Base-by-base conservation (phyloP, 2,329 filamentous ascomycete species). In the Aspergillus luchuensis region DNA sequence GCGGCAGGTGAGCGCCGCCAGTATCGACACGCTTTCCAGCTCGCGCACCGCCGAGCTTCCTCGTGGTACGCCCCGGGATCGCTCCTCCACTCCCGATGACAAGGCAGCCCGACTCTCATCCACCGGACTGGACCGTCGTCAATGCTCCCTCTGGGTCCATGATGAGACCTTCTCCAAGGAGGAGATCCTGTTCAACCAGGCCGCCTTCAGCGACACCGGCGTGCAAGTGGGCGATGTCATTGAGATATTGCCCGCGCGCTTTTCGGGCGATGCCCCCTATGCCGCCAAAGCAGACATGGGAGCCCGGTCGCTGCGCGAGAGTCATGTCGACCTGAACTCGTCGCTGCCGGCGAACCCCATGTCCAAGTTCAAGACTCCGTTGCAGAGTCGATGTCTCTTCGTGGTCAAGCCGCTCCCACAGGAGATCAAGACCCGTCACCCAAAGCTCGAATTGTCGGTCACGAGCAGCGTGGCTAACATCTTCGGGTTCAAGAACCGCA, bases 401-500 rank as follows among this genome's bases (percentile, higher is more conserved):
- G 81, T 90, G 53, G 89, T 86, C 61, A 90, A 89, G 75, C 88
- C 89, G 57, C 86, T 91, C 78, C 79, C 87, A 7, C 86, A 84
- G 67, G 89, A 92, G 60, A 80, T 89, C 70, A 90, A 87, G 74
- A 72, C 79, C 13, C 84, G 87, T 23, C 83, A 89, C 63, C 84
- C 87, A 4, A 84, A 81, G 74, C 65, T 91, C 59, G 88, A 93
- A 70, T 81, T 93, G 3, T 91, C 90, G 33, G 85, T 96, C 60
- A 86, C 89, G 8, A 91, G 88, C 69, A 87, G 88, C 62, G 88
- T 96, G 56, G 91, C 91, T 19, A 89, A 90, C 72, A 87, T 87
- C 1, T 96, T 96, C 76, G 89, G 89, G 36, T 88, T 96, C 78
- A 91, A 89, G 67, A 91, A 90, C 72, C 86, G 91, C 8, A 87